Evolutionary conservation across 495 filamentous ascomycete species (phyloP).

Genomic region (Geopyxis carbonaria): DNA sequence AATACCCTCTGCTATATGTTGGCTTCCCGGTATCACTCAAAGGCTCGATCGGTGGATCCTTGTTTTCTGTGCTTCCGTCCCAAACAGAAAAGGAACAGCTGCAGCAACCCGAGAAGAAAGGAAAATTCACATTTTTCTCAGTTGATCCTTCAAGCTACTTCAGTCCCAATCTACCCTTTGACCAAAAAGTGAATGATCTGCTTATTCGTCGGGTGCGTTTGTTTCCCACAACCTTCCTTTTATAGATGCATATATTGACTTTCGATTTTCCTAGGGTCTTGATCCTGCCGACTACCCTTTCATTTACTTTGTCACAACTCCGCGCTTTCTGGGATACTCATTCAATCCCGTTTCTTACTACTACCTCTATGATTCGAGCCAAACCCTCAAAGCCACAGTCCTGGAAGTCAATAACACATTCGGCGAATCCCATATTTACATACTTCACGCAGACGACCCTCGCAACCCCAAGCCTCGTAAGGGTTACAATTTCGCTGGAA

Average conservation of each 20-base stretch:
- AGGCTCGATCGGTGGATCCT: conserved; percentile 33
- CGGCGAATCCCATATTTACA: conserved; percentile 50
- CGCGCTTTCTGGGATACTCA: conserved; percentile 50
- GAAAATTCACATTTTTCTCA: conserved; percentile 29
- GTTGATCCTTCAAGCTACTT: conserved; percentile 45
- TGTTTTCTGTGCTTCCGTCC: conserved; percentile 36
- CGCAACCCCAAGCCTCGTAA: conserved; percentile 10
- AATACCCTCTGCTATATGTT: conserved; percentile 47
- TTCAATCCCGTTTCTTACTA: conserved; percentile 70
- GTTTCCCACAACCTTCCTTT: conserved; percentile 8
- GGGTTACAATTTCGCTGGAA: conserved; percentile 27
- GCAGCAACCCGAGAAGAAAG: conserved; percentile 12
- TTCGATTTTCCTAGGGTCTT: conserved; percentile 11
- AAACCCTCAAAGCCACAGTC: conserved; percentile 47
- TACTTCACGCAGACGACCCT: conserved; percentile 28
- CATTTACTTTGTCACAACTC: conserved; percentile 53
- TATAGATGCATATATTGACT: neutral
- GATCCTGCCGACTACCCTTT: conserved; percentile 29
- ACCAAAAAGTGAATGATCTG: conserved; percentile 22
- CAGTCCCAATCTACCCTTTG: conserved; percentile 44
- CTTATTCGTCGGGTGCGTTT: conserved; percentile 19
- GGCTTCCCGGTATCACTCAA: conserved; percentile 48
- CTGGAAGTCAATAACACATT: conserved; percentile 70
- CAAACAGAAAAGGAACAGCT: conserved; percentile 12
- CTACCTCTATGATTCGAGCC: conserved; percentile 49